Conservation (phyloP, 371 early-diverging fungal species). For the Saksenaea vasiformis region DNA sequence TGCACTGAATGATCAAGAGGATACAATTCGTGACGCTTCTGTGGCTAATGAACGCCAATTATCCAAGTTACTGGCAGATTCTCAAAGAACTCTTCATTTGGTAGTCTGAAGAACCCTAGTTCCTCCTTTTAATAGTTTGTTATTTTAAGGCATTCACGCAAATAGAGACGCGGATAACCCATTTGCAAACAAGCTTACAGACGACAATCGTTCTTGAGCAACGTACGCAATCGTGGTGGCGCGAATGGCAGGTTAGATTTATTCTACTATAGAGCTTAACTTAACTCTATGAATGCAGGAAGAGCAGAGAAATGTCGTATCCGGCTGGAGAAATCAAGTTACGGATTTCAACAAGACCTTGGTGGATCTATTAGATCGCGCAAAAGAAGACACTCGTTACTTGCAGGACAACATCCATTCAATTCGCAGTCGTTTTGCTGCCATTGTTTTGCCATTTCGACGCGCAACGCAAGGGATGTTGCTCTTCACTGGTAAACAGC, state of each 20-base stretch:
- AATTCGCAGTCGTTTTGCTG: background rate
- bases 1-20: background rate
- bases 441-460: background rate
- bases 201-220: background rate
- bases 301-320: background rate
- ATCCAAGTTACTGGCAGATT: background rate
- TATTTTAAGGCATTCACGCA: background rate
- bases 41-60: background rate
- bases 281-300: background rate
- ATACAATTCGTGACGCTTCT: background rate
- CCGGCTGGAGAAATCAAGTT: background rate
- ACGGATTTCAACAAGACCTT: background rate
- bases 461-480: background rate
- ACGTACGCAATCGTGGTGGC: background rate
- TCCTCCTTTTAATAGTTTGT: background rate
- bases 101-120: background rate
- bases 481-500: background rate
- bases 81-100: background rate
- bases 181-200: background rate
- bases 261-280: background rate
- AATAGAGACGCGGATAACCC: background rate
- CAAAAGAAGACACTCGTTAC: background rate
- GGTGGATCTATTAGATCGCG: background rate
- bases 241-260: background rate
- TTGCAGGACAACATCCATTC: background rate